phyloP scores from a whole-genome alignment of 2,329 filamentous ascomycete species.

The Dryadomyces sulphureus region DNA sequence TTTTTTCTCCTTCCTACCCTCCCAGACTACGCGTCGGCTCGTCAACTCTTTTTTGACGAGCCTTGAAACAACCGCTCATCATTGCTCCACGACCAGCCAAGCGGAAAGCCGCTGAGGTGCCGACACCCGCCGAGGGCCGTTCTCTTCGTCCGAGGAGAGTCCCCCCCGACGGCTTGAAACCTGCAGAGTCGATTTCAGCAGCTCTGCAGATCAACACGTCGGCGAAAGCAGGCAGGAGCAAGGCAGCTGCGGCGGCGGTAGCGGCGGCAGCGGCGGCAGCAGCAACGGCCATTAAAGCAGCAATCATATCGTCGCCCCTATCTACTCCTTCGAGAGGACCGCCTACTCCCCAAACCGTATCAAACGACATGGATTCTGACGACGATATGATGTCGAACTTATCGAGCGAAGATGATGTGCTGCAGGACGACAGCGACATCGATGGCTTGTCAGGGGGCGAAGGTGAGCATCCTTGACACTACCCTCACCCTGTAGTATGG shows the following conservation, averaged over 20 bases:
- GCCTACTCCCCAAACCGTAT: slow-evolving; percentile 24
- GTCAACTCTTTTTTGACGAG: slow-evolving; percentile 12
- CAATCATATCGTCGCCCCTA: background rate
- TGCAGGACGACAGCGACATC: slow-evolving; percentile 67
- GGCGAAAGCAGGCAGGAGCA: background rate
- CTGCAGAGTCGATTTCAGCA: slow-evolving; percentile 39
- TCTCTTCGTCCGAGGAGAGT: slow-evolving; percentile 33
- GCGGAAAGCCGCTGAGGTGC: slow-evolving; percentile 52
- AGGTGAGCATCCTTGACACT: slow-evolving; percentile 25
- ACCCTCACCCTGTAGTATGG: too few relatives aligned
- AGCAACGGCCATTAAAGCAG: background rate
- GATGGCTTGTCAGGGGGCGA: slow-evolving; percentile 40
- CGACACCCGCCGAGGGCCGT: slow-evolving; percentile 31
- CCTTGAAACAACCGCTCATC: slow-evolving; percentile 19
- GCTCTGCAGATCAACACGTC: background rate
- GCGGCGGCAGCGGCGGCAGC: background rate
- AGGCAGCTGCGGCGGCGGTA: background rate
- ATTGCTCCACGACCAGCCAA: slow-evolving; percentile 47
- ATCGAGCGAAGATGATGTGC: slow-evolving; percentile 63
- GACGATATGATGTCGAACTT: slow-evolving; percentile 81
- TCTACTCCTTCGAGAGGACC: slow-evolving; percentile 4
- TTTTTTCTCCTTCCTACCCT: background rate
- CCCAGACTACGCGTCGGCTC: slow-evolving; percentile 5
- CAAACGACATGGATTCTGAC: slow-evolving; percentile 76
- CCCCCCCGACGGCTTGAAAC: slow-evolving; percentile 31